Conservation (phyloP, 495 filamentous ascomycete species). For the Hyaloscypha finlandica region DNA sequence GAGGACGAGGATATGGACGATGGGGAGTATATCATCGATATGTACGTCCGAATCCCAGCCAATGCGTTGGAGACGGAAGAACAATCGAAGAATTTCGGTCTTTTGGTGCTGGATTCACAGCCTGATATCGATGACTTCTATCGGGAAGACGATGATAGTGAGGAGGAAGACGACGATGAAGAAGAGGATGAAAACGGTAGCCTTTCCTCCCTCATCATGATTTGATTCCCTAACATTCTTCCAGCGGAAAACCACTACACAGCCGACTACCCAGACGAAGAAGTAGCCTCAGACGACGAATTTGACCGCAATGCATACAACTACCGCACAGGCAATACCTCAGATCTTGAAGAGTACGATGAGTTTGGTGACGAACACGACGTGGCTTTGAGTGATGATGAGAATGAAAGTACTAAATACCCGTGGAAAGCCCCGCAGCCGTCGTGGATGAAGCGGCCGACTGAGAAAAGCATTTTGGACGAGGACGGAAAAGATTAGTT, state of each 20-base stretch:
- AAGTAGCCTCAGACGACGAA: constrained; percentile 56
- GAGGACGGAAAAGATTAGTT: no score
- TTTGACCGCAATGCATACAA: constrained; percentile 46
- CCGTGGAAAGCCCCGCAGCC: constrained; percentile 22
- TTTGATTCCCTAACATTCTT: not conserved
- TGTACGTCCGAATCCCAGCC: constrained; percentile 53
- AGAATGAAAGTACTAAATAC: constrained; percentile 15
- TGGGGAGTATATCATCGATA: constrained; percentile 53
- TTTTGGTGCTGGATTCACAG: constrained; percentile 54
- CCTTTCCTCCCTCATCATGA: not conserved
- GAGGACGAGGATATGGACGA: constrained; percentile 39
- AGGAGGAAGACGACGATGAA: constrained; percentile 52
- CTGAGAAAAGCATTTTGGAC: not conserved
- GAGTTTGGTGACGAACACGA: constrained; percentile 19
- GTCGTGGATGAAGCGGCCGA: not conserved
- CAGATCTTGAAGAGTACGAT: constrained; percentile 48
- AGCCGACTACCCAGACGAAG: constrained; percentile 58
- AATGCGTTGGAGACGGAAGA: constrained; percentile 44
- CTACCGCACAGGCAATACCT: constrained; percentile 45
- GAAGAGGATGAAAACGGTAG: constrained; percentile 56
- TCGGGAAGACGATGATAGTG: constrained; percentile 44
- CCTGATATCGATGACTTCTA: constrained; percentile 55
- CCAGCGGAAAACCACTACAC: constrained; percentile 57
- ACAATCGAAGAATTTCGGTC: constrained; percentile 43
- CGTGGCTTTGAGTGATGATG: constrained; percentile 22